Base-by-base conservation (phyloP, 2,329 filamentous ascomycete species). In the Calonectria multiphialidica region DNA sequence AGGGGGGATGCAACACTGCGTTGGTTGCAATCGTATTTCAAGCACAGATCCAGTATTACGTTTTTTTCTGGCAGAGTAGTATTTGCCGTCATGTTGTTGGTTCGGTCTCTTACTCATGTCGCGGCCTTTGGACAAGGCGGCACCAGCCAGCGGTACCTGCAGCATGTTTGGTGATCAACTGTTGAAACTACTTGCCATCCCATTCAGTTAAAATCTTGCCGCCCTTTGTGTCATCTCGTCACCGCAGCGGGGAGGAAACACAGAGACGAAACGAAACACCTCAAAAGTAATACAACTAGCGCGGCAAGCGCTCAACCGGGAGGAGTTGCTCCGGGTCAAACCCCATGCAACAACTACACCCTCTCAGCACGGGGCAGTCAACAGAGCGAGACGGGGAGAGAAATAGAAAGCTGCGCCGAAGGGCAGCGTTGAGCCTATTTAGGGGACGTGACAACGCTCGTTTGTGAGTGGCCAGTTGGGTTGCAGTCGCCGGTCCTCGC, bases 401-500 rank as follows among this genome's bases (percentile, higher is more conserved):
- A 44, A 40, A 37, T n/a, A 45, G 5, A 23, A 65, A 40, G n/a
- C 35, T 63, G 15, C 35, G 25, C 33, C 23, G 30, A 13, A 28
- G 5, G 55, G 25, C 63, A n/a, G 47, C 47, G 33, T 49, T 40
- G 25, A 66, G 35, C 23, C 55, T 21, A 40, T 15, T 15, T 5
- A 33, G 16, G 4, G 23, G 37, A 55, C 23, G 10, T 59, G 30
- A 5, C 49, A 53, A 25, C 42, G n/a, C 23, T 25, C 63, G 8
- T 16, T 33, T 42, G 25, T 65, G 50, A 65, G 25, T 49, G 61
- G 55, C 33, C 66, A 49, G 28, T 37, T 62, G 44, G 44, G 66
- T 68, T 68, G 66, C 66, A 61, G 42, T 50, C 55, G 40, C 57
- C 64, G 13, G 40, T 18, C 50, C 40, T 35, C 47, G 28, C 49